Conservation (phyloP, 768 basidiomycete genomes). For the Trametes cingulata region DNA sequence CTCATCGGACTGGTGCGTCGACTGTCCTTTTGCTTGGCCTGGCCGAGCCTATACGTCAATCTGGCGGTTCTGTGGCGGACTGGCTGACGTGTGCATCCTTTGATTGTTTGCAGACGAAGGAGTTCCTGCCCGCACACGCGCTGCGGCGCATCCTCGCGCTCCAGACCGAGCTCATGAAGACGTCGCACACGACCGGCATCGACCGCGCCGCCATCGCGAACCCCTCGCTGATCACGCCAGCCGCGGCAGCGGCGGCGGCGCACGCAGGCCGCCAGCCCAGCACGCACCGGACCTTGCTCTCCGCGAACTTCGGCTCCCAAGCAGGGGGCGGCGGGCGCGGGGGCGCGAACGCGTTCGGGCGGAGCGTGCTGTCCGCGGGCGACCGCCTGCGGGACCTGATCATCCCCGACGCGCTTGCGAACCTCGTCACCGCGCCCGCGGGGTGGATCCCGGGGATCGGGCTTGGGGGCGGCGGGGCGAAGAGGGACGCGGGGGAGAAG, state of each 20-base stretch:
- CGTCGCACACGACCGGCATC: conserved; percentile 35
- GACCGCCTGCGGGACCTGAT: conserved; percentile 91
- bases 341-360: conserved; percentile 67
- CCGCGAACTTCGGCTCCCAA: conserved; percentile 66
- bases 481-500: conserved; percentile 45
- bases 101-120: conserved; percentile 68
- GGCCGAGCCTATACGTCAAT: background rate
- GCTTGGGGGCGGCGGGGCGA: conserved; percentile 44
- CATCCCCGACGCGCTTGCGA: conserved; percentile 89
- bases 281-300: conserved; percentile 67
- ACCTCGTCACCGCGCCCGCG: conserved; percentile 70
- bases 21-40: background rate
- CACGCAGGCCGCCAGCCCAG: conserved; percentile 43
- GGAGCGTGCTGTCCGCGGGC: conserved; percentile 84
- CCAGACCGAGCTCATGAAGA: conserved; percentile 81
- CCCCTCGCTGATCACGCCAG: conserved; percentile 28
- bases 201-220: conserved; percentile 38
- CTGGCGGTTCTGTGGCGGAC: background rate
- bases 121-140: conserved; percentile 79
- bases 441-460: conserved; percentile 76
- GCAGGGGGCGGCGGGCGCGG: conserved; percentile 56
- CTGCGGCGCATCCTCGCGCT: conserved; percentile 84
- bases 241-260: background rate
- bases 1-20: conserved; percentile 84
- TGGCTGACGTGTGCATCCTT: conserved; percentile 8